Percentiles rank a stretch among this genome's conserved stretches.
phyloP scores from a whole-genome alignment of 495 filamentous ascomycete genomes.

The Aspergillus cavernicola region DNA sequence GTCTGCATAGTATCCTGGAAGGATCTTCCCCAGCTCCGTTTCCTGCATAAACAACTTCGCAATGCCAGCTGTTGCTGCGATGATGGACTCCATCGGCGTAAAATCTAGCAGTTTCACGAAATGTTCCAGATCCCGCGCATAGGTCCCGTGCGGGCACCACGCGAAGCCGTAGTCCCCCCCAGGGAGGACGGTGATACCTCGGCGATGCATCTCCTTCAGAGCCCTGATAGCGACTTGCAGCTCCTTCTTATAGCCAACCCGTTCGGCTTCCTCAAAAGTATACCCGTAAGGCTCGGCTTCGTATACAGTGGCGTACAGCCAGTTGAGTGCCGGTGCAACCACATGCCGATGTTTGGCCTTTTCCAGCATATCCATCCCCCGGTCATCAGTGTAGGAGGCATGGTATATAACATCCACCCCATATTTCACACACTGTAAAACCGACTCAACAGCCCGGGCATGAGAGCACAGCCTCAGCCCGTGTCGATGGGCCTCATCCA shows the following conservation, averaged over 20 bases:
- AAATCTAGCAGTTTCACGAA: constrained; percentile 48
- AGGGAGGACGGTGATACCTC: constrained; percentile 44
- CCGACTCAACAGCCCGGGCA: constrained; percentile 46
- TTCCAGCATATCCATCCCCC: constrained; percentile 34
- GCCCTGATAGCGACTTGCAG: constrained; percentile 36
- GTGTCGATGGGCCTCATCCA: constrained; percentile 46
- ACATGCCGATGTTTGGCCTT: constrained; percentile 37
- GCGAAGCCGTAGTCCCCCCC: constrained; percentile 54
- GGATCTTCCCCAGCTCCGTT: constrained; percentile 44
- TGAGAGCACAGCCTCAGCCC: constrained; percentile 47
- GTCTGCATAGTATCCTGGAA: constrained; percentile 46
- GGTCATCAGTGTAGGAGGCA: constrained; percentile 46
- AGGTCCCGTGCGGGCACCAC: constrained; percentile 50
- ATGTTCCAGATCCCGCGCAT: constrained; percentile 46
- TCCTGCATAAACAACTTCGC: constrained; percentile 45
- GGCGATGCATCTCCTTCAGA: constrained; percentile 43
- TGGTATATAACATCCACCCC: constrained; percentile 55
- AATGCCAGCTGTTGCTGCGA: constrained; percentile 44
- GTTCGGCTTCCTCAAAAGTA: constrained; percentile 36
- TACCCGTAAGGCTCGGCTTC: constrained; percentile 44
- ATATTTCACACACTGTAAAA: constrained; percentile 41
- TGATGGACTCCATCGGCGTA: constrained; percentile 44
- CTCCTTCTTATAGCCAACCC: constrained; percentile 42
- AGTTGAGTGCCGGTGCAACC: constrained; percentile 45
- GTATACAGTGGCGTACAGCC: constrained; percentile 38